Evolutionary conservation across 495 filamentous ascomycete species (phyloP), one percentile per base, ranked within the genome.

Genomic region (Tricharina praecox): DNA sequence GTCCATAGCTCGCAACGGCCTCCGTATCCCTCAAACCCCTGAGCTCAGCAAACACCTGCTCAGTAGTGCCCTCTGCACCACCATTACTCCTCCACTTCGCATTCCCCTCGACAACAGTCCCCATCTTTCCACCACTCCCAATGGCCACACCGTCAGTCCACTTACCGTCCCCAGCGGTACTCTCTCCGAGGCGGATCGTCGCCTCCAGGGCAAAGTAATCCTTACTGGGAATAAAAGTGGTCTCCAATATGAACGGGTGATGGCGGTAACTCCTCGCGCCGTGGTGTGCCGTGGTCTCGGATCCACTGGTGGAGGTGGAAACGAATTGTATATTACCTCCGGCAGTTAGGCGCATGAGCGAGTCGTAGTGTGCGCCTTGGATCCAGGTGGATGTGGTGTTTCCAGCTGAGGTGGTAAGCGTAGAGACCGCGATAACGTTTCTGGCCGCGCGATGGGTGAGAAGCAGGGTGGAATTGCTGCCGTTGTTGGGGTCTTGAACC

Each of bases 381-480:
- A 59, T 65, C 85, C 85, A 92, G 4, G 66, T 58, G 16, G 62
- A 67, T 0, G 62, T 28, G 0, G 60, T 50, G 13, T 56, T 55
- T 5, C 68, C 64, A 3, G 54, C 48, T 1, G 72, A 67, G 1
- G 69, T 72, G 0, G 54, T 56, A 18, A 80, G 60, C 0, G 52
- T 68, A 0, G 77, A 75, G 10, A 59, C 64, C 15, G 81, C 63
- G 2, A 58, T 70, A 13, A 90, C 59, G 3, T 59, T 61, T 21
- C 85, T 72, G 24, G 68, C 59, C 0, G 74, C 81, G 1, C 61
- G 58, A 0, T 81, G 13, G 25, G 32, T 8, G 16, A 45, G 21
- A 61, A 65, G 54, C 80, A 90, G 8, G 54, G 63, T 30, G 84
- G 58, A 4, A 77, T 78, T 43, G 70, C 65, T 54, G 82, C 82